A percentile compares a stretch with the other conserved stretches of the same genome.
These are phyloP conservation scores for Globisporangium lucens DNA, from an alignment of 352 stramenopile genomes.

Conservation along the genomic window DNA sequence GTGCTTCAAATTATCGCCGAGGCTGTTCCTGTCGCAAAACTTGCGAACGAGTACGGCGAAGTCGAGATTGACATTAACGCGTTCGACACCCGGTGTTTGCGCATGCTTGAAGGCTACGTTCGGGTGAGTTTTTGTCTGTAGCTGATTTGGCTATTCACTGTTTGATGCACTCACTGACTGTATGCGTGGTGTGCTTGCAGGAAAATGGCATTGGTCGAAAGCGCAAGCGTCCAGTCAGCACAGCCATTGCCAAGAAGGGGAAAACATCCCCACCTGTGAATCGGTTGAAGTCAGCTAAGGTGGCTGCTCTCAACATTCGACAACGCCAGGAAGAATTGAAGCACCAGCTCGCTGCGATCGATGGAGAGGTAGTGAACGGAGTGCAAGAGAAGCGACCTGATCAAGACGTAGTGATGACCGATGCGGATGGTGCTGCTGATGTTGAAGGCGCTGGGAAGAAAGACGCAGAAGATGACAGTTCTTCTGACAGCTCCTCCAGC, in stretches of 20 bases:
- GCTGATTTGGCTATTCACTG: slow-evolving; percentile 5
- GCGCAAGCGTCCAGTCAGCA: slow-evolving; percentile 58
- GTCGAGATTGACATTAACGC: slow-evolving; percentile 89
- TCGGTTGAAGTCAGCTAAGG: slow-evolving; percentile 79
- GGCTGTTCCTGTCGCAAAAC: slow-evolving; percentile 77
- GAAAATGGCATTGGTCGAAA: slow-evolving; percentile 87
- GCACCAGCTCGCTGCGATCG: slow-evolving; percentile 71
- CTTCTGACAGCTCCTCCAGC: slow-evolving; percentile 68
- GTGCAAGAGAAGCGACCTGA: slow-evolving; percentile 29
- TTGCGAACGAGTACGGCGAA: slow-evolving; percentile 84
- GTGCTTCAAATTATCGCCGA: slow-evolving; percentile 89
- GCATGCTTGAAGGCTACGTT: slow-evolving; percentile 89
- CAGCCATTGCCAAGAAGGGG: slow-evolving; percentile 34
- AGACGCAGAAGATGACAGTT: slow-evolving; percentile 27
- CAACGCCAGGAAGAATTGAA: slow-evolving; percentile 76
- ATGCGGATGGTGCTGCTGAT: slow-evolving; percentile 29
- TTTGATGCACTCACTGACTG: slow-evolving; percentile 8
- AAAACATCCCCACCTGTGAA: slow-evolving; percentile 55
- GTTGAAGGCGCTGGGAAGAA: slow-evolving; percentile 32
- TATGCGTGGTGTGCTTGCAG: slow-evolving; percentile 29
- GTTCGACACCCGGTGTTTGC: slow-evolving; percentile 82
- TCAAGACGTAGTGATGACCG: slow-evolving; percentile 51
- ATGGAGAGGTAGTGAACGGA: slow-evolving; percentile 30
- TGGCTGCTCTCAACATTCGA: slow-evolving; percentile 74
- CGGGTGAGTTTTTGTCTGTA: slow-evolving; percentile 54